Percentiles rank a stretch among this genome's conserved stretches.
Evolutionary conservation across 805 yeast species (phyloP).

Genomic region (Saccharomyces eubayanus): DNA sequence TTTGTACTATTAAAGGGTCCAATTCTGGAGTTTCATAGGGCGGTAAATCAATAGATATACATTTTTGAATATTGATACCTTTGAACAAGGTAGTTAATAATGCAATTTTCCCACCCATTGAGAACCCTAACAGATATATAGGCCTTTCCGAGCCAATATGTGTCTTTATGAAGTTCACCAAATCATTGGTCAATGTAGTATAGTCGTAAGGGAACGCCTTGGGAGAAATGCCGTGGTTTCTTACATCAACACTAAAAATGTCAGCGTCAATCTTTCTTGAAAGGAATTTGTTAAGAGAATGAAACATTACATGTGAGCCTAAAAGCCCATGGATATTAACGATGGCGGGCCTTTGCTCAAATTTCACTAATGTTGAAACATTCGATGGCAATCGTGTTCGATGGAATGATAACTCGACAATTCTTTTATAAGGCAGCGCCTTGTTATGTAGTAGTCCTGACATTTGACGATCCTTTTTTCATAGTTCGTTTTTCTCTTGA

Average conservation of each 20-base stretch:
- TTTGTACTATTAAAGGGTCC: slow-evolving; percentile 15
- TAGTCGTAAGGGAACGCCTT: slow-evolving; percentile 40
- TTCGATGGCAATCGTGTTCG: background rate
- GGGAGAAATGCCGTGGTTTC: slow-evolving; percentile 49
- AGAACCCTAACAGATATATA: slow-evolving; percentile 41
- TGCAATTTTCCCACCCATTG: slow-evolving; percentile 55
- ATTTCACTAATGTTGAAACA: background rate
- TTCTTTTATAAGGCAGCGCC: background rate
- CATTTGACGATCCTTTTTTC: background rate
- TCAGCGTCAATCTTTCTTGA: slow-evolving; percentile 28
- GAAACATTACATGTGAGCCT: slow-evolving; percentile 41
- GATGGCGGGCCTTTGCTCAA: slow-evolving; percentile 30
- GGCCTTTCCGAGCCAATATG: slow-evolving; percentile 20
- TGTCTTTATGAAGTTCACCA: slow-evolving; percentile 30
- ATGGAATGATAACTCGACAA: background rate
- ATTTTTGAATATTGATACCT: slow-evolving; percentile 27
- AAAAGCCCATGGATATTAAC: slow-evolving; percentile 47
- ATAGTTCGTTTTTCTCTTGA: background rate
- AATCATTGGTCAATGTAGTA: slow-evolving; percentile 37
- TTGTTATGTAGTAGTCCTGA: background rate
- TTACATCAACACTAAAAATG: slow-evolving; percentile 40
- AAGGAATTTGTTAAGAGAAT: slow-evolving; percentile 33
- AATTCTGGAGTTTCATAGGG: slow-evolving; percentile 22
- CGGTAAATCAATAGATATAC: slow-evolving; percentile 37
- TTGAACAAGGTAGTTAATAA: slow-evolving; percentile 36